Conservation (phyloP, 139 green algal species). For the Gonium pectorale region DNA sequence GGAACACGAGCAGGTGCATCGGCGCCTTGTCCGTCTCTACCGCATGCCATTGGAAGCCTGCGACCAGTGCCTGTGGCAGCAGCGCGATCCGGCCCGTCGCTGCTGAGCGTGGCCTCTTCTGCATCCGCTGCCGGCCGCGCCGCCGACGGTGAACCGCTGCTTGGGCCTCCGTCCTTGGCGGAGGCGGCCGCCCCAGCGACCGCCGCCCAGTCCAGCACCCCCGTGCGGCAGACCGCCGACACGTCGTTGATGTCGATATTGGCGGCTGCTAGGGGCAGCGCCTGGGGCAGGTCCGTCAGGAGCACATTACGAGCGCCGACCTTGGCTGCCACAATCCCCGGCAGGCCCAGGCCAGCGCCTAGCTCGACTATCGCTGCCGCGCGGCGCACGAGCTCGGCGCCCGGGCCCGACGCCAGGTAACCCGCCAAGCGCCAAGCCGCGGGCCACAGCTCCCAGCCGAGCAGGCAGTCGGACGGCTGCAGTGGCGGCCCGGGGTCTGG, state of each 20-base stretch:
- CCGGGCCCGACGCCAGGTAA: not conserved
- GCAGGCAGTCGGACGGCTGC: not conserved
- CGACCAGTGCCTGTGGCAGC: too few species aligned
- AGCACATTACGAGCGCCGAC: not conserved
- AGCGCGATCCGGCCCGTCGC: too few species aligned
- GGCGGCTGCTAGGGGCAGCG: conserved; percentile 4
- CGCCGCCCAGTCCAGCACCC: conserved; percentile 14
- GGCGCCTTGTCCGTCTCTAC: too few species aligned
- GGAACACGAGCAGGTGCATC: too few species aligned
- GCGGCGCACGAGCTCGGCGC: not conserved
- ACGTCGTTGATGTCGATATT: conserved; percentile 15
- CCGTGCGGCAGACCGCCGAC: not conserved
- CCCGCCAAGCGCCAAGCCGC: not conserved
- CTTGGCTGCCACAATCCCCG: conserved; percentile 18
- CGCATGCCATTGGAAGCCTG: too few species aligned
- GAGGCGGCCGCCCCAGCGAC: not conserved
- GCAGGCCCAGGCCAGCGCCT: conserved; percentile 29
- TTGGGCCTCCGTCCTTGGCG: too few species aligned
- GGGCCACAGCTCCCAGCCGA: conserved; percentile 45
- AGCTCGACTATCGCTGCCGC: not conserved
- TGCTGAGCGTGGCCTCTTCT: too few species aligned
- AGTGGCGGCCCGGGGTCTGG: not conserved
- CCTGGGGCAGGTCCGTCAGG: conserved; percentile 33
- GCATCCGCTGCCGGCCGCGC: too few species aligned
- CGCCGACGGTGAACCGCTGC: too few species aligned